Base-by-base conservation (phyloP, 352 stramenopile species). In the Phytophthora melonis region DNA sequence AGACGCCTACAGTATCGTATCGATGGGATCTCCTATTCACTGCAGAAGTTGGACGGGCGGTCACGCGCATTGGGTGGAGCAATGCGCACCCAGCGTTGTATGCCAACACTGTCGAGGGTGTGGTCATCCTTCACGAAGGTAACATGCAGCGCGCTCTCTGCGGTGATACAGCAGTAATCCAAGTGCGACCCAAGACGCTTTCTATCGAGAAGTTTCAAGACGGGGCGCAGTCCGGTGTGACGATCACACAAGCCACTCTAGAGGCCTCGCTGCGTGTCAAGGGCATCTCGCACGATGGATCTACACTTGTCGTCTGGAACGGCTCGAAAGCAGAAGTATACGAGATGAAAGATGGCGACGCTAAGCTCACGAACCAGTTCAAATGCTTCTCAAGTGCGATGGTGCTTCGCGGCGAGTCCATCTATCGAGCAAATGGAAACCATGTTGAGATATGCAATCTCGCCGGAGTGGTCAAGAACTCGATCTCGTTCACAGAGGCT, bases 371-470 rank as follows among this genome's bases (percentile, higher is more conserved):
- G 5, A 80, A 88, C 9, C 81, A 89, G 58, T 97, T 97, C 66
- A 93, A 95, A 62, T 92, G 87, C 55, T 73, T 81, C 27, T 89
- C 91, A 0, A 86, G 59, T 9, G 84, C 87, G 1, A 89, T 97
- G 65, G 86, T 92, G 11, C 53, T 98, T 50, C 80, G 87, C 5
- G 91, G 91, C 18, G 92, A 98, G 67, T 97, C 88, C 6, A 86
- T 98, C 58, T 97, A 97, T 74, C 84, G 90, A 18, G 83, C 91
- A n/a, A 84, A 80, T 18, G 89, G 84, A 9, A 97, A 94, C 58
- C 81, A 95, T 59, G 82, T 98, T 14, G 87, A 98, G 79, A 81
- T 98, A 18, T 95, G 82, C 63, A 98, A 98, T 66, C 77, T 96
- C 34, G 77, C 88, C 34, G 95, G 95, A 9, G 81, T 96, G 6